Percentiles rank a stretch among this genome's conserved stretches.
These are phyloP conservation scores for Puccinellia tenuiflora DNA, from an alignment of 176 grass and related monocot species.

Conservation along the genomic window DNA sequence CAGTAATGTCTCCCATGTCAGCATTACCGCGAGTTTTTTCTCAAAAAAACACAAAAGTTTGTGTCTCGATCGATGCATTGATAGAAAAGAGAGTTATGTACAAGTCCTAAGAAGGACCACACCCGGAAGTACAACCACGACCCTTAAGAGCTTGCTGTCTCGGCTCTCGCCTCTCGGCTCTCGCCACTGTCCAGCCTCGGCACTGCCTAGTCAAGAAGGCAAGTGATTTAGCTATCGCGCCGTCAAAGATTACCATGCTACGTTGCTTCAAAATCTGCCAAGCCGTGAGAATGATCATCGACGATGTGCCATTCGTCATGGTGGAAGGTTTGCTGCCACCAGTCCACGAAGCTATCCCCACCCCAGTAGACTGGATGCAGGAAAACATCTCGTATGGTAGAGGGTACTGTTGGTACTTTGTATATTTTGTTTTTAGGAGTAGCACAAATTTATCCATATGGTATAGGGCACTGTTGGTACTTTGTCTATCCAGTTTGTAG, in stretches of 20 bases:
- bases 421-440: neutral
- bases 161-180: neutral
- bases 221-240: neutral
- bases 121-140: neutral
- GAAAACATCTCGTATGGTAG: neutral
- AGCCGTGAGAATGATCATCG: neutral
- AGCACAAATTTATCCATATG: neutral
- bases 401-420: neutral
- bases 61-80: neutral
- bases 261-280: neutral
- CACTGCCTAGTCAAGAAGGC: neutral
- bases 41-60: neutral
- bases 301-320: neutral
- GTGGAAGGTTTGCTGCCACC: neutral
- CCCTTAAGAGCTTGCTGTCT: neutral
- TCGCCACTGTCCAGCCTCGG: neutral
- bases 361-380: neutral
- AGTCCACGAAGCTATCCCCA: neutral
- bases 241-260: neutral
- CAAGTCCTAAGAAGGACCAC: neutral
- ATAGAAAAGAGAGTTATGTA: neutral
- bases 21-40: neutral
- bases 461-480: neutral
- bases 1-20: neutral
- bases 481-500: neutral